Evolutionary conservation across 2,329 filamentous ascomycete species (phyloP).

Genomic region (Fusarium begoniae): DNA sequence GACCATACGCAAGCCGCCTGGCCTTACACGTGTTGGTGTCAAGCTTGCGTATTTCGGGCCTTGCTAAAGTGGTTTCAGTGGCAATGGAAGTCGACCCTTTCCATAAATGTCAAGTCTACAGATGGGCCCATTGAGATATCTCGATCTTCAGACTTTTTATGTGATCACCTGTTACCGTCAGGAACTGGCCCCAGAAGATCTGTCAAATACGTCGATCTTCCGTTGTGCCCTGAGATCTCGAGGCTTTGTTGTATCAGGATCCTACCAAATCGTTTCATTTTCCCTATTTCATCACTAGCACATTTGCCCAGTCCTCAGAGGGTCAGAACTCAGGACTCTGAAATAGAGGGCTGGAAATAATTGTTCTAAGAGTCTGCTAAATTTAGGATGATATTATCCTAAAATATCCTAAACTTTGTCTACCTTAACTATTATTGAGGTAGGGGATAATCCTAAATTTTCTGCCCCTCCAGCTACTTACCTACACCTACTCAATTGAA

Average conservation of each 20-base stretch:
- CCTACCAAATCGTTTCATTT: background rate
- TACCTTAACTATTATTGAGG: background rate
- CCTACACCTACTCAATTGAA: no score
- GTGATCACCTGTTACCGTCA: slow-evolving; percentile 14
- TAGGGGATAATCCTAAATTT: background rate
- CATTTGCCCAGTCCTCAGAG: no score
- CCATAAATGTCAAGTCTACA: slow-evolving; percentile 12
- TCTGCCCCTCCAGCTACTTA: background rate
- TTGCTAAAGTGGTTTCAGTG: slow-evolving; percentile 6
- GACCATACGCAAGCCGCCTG: background rate
- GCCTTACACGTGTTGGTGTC: slow-evolving; percentile 3
- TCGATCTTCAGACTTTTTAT: background rate
- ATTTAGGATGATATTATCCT: no score
- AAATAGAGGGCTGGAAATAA: background rate
- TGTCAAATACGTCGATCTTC: background rate
- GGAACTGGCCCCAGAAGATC: slow-evolving; percentile 18
- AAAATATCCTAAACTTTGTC: background rate
- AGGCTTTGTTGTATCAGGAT: background rate
- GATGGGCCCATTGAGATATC: slow-evolving; percentile 8
- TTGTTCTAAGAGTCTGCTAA: background rate
- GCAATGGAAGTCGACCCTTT: slow-evolving; percentile 9
- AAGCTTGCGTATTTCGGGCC: background rate
- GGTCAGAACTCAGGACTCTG: background rate
- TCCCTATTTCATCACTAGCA: background rate
- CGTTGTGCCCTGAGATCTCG: background rate